Percentiles rank a stretch among this genome's conserved stretches.
Conservation (phyloP, 2,329 filamentous ascomycete genomes). For the Keithomyces neogunnii region DNA sequence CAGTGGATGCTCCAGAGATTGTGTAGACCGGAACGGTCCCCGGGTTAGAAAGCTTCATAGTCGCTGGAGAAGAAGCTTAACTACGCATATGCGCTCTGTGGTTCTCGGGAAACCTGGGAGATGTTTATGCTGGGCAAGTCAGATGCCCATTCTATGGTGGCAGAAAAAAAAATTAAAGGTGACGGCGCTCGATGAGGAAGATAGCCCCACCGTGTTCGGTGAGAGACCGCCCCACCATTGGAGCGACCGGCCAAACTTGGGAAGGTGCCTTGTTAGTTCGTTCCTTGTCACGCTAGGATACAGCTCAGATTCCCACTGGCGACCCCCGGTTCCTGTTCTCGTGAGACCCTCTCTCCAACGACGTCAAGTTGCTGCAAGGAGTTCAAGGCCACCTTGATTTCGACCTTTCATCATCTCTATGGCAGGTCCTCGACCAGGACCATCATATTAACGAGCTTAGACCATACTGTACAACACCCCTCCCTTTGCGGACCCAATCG, state of each 20-base stretch:
- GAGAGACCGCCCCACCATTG: slow-evolving; percentile 1
- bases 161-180: slow-evolving; percentile 4
- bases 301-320: slow-evolving; percentile 1
- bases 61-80: neutral
- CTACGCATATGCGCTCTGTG: neutral
- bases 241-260: neutral
- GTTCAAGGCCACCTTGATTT: neutral
- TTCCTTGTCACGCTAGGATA: slow-evolving; percentile 1
- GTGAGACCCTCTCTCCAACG: slow-evolving; percentile 4
- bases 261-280: neutral
- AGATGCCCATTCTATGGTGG: neutral
- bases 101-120: neutral
- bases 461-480: neutral
- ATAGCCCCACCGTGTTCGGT: slow-evolving; percentile 1
- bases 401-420: neutral
- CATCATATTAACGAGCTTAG: neutral
- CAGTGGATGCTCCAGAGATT: slow-evolving; percentile 82
- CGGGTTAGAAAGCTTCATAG: slow-evolving; percentile 75
- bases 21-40: slow-evolving; percentile 88
- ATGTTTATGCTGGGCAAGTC: neutral
- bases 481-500: neutral
- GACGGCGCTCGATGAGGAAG: neutral
- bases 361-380: neutral
- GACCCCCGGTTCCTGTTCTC: slow-evolving; percentile 1
- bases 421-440: neutral